phyloP scores from a whole-genome alignment of 352 stramenopile genomes.

The Pythium rhizo-oryzae region DNA sequence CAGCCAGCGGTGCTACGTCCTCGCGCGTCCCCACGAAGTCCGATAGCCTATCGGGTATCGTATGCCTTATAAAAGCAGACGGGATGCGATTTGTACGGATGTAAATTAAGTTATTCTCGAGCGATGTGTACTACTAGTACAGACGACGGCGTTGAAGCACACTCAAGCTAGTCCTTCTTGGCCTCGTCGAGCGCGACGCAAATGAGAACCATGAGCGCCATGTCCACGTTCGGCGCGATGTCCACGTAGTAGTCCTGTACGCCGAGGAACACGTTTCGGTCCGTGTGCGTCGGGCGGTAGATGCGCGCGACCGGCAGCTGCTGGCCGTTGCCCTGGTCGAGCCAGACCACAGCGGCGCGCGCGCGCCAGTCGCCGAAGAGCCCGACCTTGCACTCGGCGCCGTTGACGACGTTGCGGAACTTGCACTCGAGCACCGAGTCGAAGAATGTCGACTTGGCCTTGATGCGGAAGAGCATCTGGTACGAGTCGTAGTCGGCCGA shows the following conservation, averaged over 20 bases:
- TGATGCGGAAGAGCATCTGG: conserved; percentile 23
- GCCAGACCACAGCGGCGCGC: conserved; percentile 31
- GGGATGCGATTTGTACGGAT: too few relatives aligned
- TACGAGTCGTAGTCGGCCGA: conserved; percentile 17
- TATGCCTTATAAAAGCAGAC: too few relatives aligned
- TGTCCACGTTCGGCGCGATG: conserved; percentile 35
- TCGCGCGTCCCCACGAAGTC: too few relatives aligned
- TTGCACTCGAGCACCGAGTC: conserved; percentile 22
- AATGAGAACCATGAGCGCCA: conserved; percentile 35
- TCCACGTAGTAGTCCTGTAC: conserved; percentile 36
- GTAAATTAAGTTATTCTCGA: too few relatives aligned
- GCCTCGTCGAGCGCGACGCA: conserved; percentile 30
- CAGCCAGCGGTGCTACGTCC: too few relatives aligned
- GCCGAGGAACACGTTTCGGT: conserved; percentile 22
- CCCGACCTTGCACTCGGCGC: conserved; percentile 19
- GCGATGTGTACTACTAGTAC: too few relatives aligned
- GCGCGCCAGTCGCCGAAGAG: conserved; percentile 32
- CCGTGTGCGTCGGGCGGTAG: conserved; percentile 27
- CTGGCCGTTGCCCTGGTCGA: conserved; percentile 22
- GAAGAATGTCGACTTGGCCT: conserved; percentile 26
- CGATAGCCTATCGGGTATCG: too few relatives aligned
- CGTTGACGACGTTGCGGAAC: conserved; percentile 27
- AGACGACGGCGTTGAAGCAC: too few relatives aligned
- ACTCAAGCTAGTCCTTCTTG: conserved; percentile 30
- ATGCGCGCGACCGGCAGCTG: conserved; percentile 29